A percentile compares a stretch with the other conserved stretches of the same genome.
These are phyloP conservation scores for Solanum hybrid DNA, from an alignment of 305 asterid genomes.

Conservation along the genomic window DNA sequence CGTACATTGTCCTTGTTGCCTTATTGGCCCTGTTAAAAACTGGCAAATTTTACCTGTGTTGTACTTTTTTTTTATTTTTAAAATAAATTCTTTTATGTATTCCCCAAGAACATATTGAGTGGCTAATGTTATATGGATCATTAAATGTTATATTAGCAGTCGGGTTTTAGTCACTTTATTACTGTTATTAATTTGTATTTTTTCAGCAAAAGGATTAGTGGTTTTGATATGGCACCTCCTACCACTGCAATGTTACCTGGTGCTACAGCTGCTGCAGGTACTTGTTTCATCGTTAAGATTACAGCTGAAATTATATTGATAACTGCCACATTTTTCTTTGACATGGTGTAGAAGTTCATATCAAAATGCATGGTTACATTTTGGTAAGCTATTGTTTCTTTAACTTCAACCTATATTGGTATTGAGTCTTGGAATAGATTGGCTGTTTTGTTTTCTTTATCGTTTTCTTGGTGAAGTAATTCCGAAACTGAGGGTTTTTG, in stretches of 20 bases:
- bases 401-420: slow-evolving; percentile 20
- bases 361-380: slow-evolving; percentile 69
- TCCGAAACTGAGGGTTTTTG: slow-evolving; percentile 86
- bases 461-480: slow-evolving; percentile 46
- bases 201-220: slow-evolving; percentile 94
- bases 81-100: neutral
- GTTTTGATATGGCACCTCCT: slow-evolving; percentile 99
- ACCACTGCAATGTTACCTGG: slow-evolving; percentile 60
- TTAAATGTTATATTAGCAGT: neutral
- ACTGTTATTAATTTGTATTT: slow-evolving; percentile 15
- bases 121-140: neutral
- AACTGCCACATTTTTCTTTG: slow-evolving; percentile 47
- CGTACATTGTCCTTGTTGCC: neutral
- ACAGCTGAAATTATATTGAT: slow-evolving; percentile 16
- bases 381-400: slow-evolving; percentile 83
- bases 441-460: slow-evolving; percentile 35
- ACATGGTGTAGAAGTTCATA: slow-evolving; percentile 73
- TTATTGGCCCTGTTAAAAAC: neutral
- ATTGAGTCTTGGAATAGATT: slow-evolving; percentile 35
- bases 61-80: neutral
- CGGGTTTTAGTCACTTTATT: neutral
- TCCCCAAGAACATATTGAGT: neutral
- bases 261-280: slow-evolving; percentile 60
- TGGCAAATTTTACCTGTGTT: neutral
- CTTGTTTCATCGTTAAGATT: slow-evolving; percentile 12